Conservation (phyloP, 2,329 filamentous ascomycete species). For the Aureobasidium pullulans region DNA sequence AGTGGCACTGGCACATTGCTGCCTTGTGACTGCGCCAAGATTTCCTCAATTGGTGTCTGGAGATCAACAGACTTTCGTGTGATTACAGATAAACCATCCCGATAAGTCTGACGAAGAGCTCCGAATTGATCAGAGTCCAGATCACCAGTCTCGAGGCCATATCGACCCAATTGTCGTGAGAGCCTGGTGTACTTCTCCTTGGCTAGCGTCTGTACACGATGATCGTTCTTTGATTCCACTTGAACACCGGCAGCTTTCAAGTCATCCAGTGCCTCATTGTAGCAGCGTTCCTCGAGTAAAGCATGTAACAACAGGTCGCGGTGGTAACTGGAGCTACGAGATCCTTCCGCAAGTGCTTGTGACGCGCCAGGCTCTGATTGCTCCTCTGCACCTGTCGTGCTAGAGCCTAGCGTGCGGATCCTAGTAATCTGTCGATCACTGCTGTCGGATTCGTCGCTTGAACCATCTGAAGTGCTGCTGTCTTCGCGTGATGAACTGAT, state of each 20-base stretch:
- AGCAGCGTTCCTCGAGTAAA: slow-evolving; percentile 38
- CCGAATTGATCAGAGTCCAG: slow-evolving; percentile 30
- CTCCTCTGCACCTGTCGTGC: background rate
- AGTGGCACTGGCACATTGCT: slow-evolving; percentile 10
- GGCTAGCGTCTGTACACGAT: slow-evolving; percentile 31
- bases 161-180: slow-evolving; percentile 29
- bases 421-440: background rate
- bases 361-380: background rate
- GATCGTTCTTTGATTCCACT: slow-evolving; percentile 23
- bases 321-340: slow-evolving; percentile 15
- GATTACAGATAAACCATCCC: slow-evolving; percentile 31
- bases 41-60: background rate
- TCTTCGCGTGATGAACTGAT: slow-evolving; percentile 15
- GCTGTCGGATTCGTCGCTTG: slow-evolving; percentile 1
- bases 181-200: slow-evolving; percentile 32
- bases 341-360: slow-evolving; percentile 4
- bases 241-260: slow-evolving; percentile 23
- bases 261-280: slow-evolving; percentile 32
- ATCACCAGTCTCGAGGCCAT: slow-evolving; percentile 29
- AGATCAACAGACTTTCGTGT: slow-evolving; percentile 14
- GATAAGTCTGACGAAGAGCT: slow-evolving; percentile 28
- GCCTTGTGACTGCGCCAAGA: background rate
- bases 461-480: slow-evolving; percentile 10
- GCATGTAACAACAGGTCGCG: slow-evolving; percentile 37
- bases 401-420: slow-evolving; percentile 7